These are phyloP conservation scores for Pythium pyrilobum DNA, from an alignment of 352 stramenopile genomes.

Conservation along the genomic window DNA sequence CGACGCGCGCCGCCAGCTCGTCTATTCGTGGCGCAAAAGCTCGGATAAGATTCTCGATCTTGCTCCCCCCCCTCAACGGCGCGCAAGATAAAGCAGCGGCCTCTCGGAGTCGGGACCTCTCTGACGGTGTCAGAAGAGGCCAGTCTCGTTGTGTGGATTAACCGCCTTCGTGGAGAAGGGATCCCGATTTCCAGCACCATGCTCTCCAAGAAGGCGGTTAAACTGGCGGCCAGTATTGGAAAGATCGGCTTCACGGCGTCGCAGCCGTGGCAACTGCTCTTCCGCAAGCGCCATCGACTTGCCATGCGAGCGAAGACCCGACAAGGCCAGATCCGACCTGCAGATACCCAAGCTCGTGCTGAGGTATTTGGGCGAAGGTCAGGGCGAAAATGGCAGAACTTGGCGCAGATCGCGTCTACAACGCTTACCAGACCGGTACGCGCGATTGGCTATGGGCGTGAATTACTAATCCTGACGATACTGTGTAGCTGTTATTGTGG, in stretches of 20 bases:
- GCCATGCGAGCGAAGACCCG: neutral
- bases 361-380: neutral
- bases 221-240: neutral
- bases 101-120: no score
- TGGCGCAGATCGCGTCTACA: neutral
- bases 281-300: neutral
- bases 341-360: neutral
- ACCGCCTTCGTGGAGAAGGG: neutral
- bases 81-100: no score
- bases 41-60: no score
- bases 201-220: neutral
- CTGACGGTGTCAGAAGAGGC: no score
- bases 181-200: neutral
- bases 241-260: neutral
- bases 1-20: no score
- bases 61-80: no score
- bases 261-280: neutral
- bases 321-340: neutral
- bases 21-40: no score
- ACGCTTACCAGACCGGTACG: neutral
- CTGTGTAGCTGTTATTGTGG: neutral
- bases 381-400: neutral
- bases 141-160: neutral
- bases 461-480: no score
- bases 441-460: no score